phyloP scores from a whole-genome alignment of 2,329 filamentous ascomycete genomes.

The Talaromyces atroroseus region DNA sequence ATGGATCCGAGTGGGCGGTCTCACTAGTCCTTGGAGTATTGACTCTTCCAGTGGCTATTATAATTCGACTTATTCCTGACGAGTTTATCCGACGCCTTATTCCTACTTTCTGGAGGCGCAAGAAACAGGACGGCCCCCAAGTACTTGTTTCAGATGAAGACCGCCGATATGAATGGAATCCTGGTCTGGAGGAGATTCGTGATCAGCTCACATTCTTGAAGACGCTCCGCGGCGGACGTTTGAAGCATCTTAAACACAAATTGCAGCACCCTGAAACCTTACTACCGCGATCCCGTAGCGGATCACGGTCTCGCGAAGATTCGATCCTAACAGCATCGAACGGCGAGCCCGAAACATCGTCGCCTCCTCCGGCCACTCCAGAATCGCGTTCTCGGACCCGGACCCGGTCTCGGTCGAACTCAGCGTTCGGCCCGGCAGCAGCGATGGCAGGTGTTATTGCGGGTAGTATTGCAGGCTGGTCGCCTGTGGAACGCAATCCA shows the following conservation, averaged over 20 bases:
- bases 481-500: constrained; percentile 49
- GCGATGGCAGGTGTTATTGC: constrained; percentile 63
- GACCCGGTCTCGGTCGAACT: constrained; percentile 55
- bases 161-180: constrained; percentile 51
- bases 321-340: constrained; percentile 51
- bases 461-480: constrained; percentile 62
- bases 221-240: constrained; percentile 57
- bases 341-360: constrained; percentile 39
- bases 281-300: constrained; percentile 40
- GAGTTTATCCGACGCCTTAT: constrained; percentile 45
- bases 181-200: constrained; percentile 57
- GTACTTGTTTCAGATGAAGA: constrained; percentile 44
- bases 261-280: constrained; percentile 52
- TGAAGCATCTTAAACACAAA: constrained; percentile 56
- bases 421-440: constrained; percentile 53
- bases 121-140: constrained; percentile 32
- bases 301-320: constrained; percentile 36
- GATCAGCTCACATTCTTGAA: constrained; percentile 61
- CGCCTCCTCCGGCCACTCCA: constrained; percentile 47
- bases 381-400: constrained; percentile 47
- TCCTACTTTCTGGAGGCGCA: constrained; percentile 33
- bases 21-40: constrained; percentile 63
- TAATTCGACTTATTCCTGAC: constrained; percentile 57
- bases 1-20: constrained; percentile 64
- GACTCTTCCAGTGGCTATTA: constrained; percentile 60